phyloP scores from a whole-genome alignment of 768 basidiomycete species.

The Nidularia pulvinata region DNA sequence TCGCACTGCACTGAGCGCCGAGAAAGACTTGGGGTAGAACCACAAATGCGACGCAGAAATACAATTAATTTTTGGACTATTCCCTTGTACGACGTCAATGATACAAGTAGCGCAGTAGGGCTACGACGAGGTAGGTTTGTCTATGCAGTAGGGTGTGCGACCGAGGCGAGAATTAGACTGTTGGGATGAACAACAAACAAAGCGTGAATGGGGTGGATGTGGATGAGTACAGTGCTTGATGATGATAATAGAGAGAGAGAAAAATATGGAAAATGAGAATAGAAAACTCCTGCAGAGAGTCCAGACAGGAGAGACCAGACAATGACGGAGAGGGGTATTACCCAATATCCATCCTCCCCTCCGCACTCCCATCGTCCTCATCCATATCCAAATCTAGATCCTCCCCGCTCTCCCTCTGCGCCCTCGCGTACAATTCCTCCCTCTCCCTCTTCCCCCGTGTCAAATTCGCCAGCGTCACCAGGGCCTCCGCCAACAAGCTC shows the following conservation, averaged over 20 bases:
- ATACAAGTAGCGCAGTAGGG: too few species aligned
- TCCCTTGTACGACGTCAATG: too few species aligned
- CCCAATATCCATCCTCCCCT: not conserved
- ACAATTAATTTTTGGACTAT: too few species aligned
- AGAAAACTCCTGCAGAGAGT: too few species aligned
- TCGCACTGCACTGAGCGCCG: too few species aligned
- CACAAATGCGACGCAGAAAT: too few species aligned
- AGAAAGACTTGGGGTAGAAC: too few species aligned
- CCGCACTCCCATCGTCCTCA: constrained; percentile 16
- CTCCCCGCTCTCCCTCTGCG: constrained; percentile 45
- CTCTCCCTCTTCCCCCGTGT: constrained; percentile 44
- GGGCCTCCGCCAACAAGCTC: constrained; percentile 48
- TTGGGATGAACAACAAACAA: too few species aligned
- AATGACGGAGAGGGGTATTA: not conserved
- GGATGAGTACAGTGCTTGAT: not conserved
- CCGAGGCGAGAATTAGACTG: too few species aligned
- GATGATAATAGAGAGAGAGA: not conserved
- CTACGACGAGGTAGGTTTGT: too few species aligned
- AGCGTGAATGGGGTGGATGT: too few species aligned
- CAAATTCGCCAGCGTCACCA: constrained; percentile 59
- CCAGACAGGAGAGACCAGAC: not conserved
- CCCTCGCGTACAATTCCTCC: constrained; percentile 52
- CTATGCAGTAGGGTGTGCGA: too few species aligned
- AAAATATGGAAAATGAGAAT: not conserved
- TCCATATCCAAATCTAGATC: constrained; percentile 30